These are phyloP conservation scores for Urochloa ruziziensis DNA, from an alignment of 176 grass and related monocot genomes.

Conservation along the genomic window DNA sequence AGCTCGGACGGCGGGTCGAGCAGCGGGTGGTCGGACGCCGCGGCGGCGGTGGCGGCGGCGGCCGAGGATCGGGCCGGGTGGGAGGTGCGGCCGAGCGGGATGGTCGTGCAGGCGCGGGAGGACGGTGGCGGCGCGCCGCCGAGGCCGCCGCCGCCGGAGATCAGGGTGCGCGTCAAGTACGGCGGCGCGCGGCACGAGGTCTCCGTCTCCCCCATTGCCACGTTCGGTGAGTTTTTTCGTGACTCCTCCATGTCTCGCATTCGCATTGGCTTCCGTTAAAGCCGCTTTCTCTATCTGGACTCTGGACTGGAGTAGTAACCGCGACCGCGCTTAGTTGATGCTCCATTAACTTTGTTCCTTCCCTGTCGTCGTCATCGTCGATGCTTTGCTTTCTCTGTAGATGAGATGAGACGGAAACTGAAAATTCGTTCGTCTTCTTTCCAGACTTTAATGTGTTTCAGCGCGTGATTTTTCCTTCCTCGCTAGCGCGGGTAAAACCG, in stretches of 20 bases:
- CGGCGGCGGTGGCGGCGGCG: conserved; percentile 31
- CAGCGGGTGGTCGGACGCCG: conserved; percentile 77
- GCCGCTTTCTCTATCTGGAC: background rate
- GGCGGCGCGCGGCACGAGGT: conserved; percentile 62
- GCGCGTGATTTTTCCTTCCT: background rate
- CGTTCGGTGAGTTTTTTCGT: conserved; percentile 59
- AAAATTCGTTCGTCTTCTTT: background rate
- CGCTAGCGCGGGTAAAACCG: background rate
- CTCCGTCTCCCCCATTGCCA: conserved; percentile 75
- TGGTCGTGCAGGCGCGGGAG: conserved; percentile 74
- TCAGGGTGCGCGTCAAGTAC: conserved; percentile 64
- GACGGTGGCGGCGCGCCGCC: conserved; percentile 21
- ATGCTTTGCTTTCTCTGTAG: background rate
- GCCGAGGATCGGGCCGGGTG: conserved; percentile 48
- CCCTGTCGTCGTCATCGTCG: background rate
- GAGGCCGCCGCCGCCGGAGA: conserved; percentile 53
- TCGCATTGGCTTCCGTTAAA: background rate
- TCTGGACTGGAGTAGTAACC: background rate
- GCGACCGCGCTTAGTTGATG: background rate
- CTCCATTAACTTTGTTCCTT: background rate
- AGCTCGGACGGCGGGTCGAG: conserved; percentile 89
- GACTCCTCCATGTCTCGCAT: background rate
- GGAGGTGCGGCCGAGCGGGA: conserved; percentile 82
- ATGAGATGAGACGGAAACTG: conserved; percentile 3
- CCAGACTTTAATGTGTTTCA: background rate